phyloP scores from a whole-genome alignment of 352 stramenopile species.

The Phytophthora sp. region DNA sequence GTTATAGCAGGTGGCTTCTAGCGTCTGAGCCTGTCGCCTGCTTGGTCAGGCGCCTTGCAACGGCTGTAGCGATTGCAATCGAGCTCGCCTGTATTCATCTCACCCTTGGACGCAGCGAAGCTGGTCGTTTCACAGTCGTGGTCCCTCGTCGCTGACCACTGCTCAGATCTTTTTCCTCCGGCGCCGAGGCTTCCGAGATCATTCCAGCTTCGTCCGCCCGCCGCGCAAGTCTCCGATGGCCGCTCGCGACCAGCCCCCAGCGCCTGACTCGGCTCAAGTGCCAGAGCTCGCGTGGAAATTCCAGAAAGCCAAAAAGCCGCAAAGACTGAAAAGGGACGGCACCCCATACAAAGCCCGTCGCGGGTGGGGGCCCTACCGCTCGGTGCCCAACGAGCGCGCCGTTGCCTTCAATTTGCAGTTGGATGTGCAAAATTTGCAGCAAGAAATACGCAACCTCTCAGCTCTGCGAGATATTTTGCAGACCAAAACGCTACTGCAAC shows the following conservation, averaged over 20 bases:
- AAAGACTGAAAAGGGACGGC: constrained; percentile 17
- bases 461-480: constrained; percentile 22
- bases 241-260: not conserved
- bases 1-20: too few species aligned
- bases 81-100: too few species aligned
- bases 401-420: constrained; percentile 53
- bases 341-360: constrained; percentile 15
- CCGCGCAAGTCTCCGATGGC: not conserved
- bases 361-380: constrained; percentile 43
- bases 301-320: not conserved
- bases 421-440: constrained; percentile 46
- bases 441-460: constrained; percentile 40
- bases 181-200: too few species aligned
- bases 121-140: too few species aligned
- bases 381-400: constrained; percentile 40
- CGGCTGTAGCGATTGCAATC: too few species aligned
- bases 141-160: too few species aligned
- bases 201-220: not conserved
- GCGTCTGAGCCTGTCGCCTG: too few species aligned
- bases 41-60: too few species aligned
- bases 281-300: not conserved
- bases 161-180: too few species aligned
- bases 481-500: constrained; percentile 23
- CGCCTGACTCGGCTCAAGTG: too few species aligned
- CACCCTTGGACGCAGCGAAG: too few species aligned